These are phyloP conservation scores for Linnemannia elongata DNA, from an alignment of 192 early-diverging fungal species.

Conservation along the genomic window DNA sequence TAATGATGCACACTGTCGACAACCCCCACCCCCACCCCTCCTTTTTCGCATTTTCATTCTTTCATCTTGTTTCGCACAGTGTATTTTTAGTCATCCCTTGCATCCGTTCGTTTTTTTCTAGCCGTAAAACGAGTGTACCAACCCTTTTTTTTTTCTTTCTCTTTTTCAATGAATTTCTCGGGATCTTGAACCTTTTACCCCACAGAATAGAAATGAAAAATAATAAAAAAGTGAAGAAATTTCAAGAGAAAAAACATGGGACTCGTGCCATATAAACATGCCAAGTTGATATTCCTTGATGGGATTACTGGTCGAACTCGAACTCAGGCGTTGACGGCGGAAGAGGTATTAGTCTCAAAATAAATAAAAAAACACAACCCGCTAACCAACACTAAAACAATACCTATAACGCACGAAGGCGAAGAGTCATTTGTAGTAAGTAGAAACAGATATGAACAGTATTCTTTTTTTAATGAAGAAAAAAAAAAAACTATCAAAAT, in stretches of 20 bases:
- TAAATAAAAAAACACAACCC: too few relatives aligned
- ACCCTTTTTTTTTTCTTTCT: slow-evolving; percentile 9
- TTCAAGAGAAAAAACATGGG: slow-evolving; percentile 1
- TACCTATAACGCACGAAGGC: too few relatives aligned
- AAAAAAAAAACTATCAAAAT: neutral
- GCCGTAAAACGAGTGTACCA: neutral
- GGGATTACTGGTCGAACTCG: too few relatives aligned
- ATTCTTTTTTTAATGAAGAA: too few relatives aligned
- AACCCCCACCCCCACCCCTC: neutral
- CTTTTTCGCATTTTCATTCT: neutral
- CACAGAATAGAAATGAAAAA: slow-evolving; percentile 16
- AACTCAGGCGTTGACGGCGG: too few relatives aligned
- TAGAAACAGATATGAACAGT: too few relatives aligned
- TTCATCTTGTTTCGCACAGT: slow-evolving; percentile 18
- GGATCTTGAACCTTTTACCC: slow-evolving; percentile 21
- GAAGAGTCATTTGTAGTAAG: too few relatives aligned
- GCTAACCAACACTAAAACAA: too few relatives aligned
- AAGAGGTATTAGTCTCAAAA: too few relatives aligned
- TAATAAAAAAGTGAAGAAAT: slow-evolving; percentile 34
- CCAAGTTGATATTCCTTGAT: too few relatives aligned
- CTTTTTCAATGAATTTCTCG: slow-evolving; percentile 25
- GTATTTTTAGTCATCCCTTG: slow-evolving; percentile 3
- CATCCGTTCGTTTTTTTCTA: neutral
- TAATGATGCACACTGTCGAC: slow-evolving; percentile 35
- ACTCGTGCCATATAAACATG: neutral